Percentiles rank a stretch among this genome's conserved stretches.
phyloP scores from a whole-genome alignment of 768 basidiomycete species.

The Macrolepiota fuliginosa region DNA sequence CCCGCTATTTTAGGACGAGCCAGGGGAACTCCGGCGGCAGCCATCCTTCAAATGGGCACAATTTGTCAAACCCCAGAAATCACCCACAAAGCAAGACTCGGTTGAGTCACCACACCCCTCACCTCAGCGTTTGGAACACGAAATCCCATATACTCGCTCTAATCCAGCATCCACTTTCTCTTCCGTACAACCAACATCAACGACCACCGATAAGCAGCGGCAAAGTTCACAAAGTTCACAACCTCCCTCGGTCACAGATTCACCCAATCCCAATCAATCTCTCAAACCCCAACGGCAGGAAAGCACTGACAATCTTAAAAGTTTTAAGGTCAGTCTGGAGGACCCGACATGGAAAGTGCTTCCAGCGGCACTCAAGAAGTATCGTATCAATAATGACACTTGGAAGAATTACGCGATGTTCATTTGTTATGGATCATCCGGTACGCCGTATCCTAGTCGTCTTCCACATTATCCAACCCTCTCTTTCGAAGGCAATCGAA shows the following conservation, averaged over 20 bases:
- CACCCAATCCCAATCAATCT: conserved; percentile 30
- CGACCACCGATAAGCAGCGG: conserved; percentile 30
- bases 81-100: conserved; percentile 72
- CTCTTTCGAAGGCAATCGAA: conserved; percentile 53
- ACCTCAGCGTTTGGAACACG: conserved; percentile 76
- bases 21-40: conserved; percentile 59
- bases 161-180: conserved; percentile 26
- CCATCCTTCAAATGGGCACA: conserved; percentile 89
- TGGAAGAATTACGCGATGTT: conserved; percentile 99
- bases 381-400: conserved; percentile 97
- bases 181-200: conserved; percentile 16
- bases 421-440: conserved; percentile 93
- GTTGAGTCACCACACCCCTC: conserved; percentile 79
- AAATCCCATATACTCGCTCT: conserved; percentile 43
- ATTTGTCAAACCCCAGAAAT: conserved; percentile 72
- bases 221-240: not conserved
- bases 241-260: conserved; percentile 26
- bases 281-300: conserved; percentile 59
- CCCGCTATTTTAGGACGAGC: conserved; percentile 30
- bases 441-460: conserved; percentile 40
- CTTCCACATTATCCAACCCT: not conserved
- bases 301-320: conserved; percentile 77
- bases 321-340: conserved; percentile 96
- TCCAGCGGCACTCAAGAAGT: conserved; percentile 97
- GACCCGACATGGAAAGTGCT: conserved; percentile 99